These are phyloP conservation scores for Vaucheria bursata DNA, from an alignment of 352 stramenopile species.

Conservation along the genomic window DNA sequence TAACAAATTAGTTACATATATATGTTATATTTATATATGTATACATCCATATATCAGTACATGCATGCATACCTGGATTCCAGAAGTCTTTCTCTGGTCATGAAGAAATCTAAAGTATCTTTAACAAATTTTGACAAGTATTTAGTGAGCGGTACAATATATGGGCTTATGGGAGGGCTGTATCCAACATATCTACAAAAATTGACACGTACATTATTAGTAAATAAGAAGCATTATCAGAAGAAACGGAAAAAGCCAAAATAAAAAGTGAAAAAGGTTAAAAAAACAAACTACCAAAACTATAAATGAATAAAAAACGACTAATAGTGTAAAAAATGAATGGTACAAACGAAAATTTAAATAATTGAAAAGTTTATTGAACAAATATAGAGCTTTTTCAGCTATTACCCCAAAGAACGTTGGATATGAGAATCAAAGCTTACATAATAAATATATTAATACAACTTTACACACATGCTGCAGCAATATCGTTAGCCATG, in stretches of 20 bases:
- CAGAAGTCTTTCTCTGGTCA: constrained; percentile 29
- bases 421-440: no score
- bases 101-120: constrained; percentile 46
- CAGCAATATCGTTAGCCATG: no score
- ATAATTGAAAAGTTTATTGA: no score
- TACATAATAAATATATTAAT: no score
- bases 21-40: background rate
- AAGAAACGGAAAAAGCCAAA: background rate
- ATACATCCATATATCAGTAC: no score
- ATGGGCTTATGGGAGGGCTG: constrained; percentile 39
- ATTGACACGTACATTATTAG: constrained; percentile 82
- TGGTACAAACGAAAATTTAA: no score
- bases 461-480: no score
- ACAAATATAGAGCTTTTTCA: no score
- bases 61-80: constrained; percentile 8
- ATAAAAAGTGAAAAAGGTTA: background rate
- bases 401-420: no score
- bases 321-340: constrained; percentile 1
- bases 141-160: constrained; percentile 40
- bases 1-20: background rate
- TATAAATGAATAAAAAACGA: background rate
- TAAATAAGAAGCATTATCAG: no score
- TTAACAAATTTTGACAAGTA: constrained; percentile 38
- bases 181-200: constrained; percentile 52
- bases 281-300: no score